Evolutionary conservation across 176 grass and related monocot genomes (phyloP), one percentile per base, ranked within the genome.

Genomic region (Oryza nivara): DNA sequence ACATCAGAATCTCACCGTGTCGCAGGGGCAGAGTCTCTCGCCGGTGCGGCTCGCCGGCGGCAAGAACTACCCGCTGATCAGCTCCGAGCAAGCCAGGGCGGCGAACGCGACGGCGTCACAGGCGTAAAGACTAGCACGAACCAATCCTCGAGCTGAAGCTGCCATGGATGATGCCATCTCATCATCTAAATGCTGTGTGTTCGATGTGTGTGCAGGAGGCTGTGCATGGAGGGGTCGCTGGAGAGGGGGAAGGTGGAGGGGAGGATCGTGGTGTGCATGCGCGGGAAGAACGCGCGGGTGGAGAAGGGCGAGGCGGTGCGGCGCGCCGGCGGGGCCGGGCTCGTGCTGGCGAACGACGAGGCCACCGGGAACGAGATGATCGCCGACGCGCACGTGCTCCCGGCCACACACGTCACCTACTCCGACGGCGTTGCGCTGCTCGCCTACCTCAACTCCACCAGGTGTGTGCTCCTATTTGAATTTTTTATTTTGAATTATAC

Each of bases 371-470:
- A 99, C 45, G 96, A 99, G 81, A 41, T 99, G 44, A 91, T 96
- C 54, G 89, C 96, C 73, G 96, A 99, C 34, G 87, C 93, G 3
- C 96, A 99, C 86, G 93, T 94, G 72, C 91, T 99, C 67, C 96
- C 96, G 43, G 96, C 91, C n/a, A 94, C 91, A 5, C 96, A 96
- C 81, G 82, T 99, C 56, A 87, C 85, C 26, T 94, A 96, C 23
- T 48, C 89, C 5, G 93, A 94, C 20, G 89, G 93, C 6, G 6
- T 86, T 1, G 22, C 67, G 1, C 70, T 96, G 1, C 35, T 94
- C 0, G 65, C 80, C 3, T 89, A 89, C 71, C 32, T 94, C 11
- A 92, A 90, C 11, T 76, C 78, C 1, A 79, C 23, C 1, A 90
- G 88, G 91, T 36, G 26, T 26, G 26, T 26, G 5, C 35, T 36